Evolutionary conservation across 176 grass and related monocot species (phyloP).

Genomic region (Elaeis guineensis): DNA sequence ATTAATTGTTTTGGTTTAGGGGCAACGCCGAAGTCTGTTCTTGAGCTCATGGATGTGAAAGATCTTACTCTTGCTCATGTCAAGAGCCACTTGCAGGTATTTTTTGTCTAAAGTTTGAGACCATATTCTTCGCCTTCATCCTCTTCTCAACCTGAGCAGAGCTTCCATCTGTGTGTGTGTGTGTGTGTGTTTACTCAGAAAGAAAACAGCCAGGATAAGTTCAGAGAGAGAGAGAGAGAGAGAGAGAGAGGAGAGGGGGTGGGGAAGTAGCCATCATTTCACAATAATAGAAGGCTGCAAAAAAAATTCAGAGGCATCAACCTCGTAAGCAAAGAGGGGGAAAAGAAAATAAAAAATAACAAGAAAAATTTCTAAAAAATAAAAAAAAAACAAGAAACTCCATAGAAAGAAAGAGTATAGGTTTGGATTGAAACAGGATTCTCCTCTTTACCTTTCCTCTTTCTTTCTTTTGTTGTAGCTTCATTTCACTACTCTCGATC

Average conservation of each 20-base stretch:
- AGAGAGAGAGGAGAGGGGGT: background rate
- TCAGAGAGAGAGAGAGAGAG: background rate
- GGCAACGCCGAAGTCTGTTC: constrained; percentile 45
- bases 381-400: background rate
- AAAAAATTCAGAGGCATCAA: constrained; percentile 13
- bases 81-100: constrained; percentile 46
- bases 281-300: constrained; percentile 13
- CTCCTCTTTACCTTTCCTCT: background rate
- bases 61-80: constrained; percentile 53
- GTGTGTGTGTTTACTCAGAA: background rate
- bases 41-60: constrained; percentile 53
- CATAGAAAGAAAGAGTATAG: background rate
- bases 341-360: background rate
- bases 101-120: background rate
- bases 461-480: constrained; percentile 5
- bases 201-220: background rate
- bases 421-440: background rate
- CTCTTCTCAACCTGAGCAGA: too few relatives aligned
- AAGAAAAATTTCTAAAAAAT: background rate
- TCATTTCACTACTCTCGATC: constrained; percentile 4
- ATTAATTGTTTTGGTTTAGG: constrained; percentile 21
- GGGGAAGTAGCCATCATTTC: constrained; percentile 25
- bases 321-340: background rate
- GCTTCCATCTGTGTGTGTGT: background rate
- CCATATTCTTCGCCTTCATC: too few relatives aligned